These are phyloP conservation scores for Gentiana dahurica DNA, from an alignment of 257 asterid species.

Conservation along the genomic window DNA sequence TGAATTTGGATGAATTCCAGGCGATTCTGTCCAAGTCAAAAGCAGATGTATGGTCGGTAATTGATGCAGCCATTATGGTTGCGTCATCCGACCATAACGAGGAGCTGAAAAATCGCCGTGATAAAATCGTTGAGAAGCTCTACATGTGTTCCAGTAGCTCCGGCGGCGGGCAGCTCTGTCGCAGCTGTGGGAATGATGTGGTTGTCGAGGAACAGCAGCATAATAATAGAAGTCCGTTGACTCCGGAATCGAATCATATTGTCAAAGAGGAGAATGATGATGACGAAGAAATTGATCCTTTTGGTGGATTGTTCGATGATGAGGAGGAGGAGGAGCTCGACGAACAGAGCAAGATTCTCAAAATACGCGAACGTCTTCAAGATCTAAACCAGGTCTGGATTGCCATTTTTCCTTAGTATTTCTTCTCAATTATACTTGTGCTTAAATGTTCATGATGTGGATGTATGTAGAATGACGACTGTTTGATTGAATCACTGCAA, in stretches of 20 bases:
- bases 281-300: constrained; percentile 42
- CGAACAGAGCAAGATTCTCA: constrained; percentile 49
- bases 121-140: constrained; percentile 56
- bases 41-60: constrained; percentile 66
- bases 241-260: constrained; percentile 54
- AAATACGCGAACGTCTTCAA: constrained; percentile 71
- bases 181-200: constrained; percentile 26
- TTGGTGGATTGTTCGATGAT: constrained; percentile 47
- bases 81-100: constrained; percentile 58
- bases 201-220: constrained; percentile 12
- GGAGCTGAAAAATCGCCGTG: constrained; percentile 68
- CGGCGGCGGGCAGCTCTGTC: constrained; percentile 22
- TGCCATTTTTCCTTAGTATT: background rate
- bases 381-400: constrained; percentile 56
- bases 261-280: constrained; percentile 18
- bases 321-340: constrained; percentile 34
- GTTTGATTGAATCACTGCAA: constrained; percentile 63
- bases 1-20: constrained; percentile 75
- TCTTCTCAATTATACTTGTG: background rate
- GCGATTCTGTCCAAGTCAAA: constrained; percentile 54
- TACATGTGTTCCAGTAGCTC: constrained; percentile 34
- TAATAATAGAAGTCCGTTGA: constrained; percentile 44
- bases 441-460: background rate
- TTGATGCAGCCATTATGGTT: constrained; percentile 72
- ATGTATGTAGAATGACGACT: constrained; percentile 53